phyloP scores from a whole-genome alignment of 768 basidiomycete genomes.

The Lentinula aciculospora region DNA sequence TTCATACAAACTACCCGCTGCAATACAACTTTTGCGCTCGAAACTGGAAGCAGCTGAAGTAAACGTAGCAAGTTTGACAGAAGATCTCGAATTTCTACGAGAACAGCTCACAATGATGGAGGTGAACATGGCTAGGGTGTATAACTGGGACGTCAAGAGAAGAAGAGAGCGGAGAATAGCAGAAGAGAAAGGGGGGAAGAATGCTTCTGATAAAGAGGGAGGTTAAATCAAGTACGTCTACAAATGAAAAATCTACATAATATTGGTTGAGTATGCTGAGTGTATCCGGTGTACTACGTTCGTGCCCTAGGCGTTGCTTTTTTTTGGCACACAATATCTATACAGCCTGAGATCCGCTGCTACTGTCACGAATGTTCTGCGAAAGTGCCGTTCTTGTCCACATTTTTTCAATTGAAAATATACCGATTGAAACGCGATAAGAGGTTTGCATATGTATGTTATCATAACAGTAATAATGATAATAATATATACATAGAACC shows the following conservation, averaged over 20 bases:
- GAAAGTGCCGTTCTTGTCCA: no score
- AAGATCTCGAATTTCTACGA: constrained; percentile 88
- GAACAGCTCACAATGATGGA: constrained; percentile 98
- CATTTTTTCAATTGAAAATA: no score
- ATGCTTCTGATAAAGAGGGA: not conserved
- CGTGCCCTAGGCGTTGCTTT: no score
- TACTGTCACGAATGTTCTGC: no score
- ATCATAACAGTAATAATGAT: no score
- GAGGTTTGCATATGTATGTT: no score
- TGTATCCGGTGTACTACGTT: no score
- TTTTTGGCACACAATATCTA: no score
- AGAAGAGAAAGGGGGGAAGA: not conserved
- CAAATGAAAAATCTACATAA: not conserved
- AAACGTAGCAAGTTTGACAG: constrained; percentile 60
- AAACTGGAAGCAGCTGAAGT: constrained; percentile 73
- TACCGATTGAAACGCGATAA: no score
- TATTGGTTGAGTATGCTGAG: not conserved
- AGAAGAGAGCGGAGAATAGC: constrained; percentile 51
- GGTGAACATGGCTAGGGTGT: constrained; percentile 89
- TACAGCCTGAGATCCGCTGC: no score
- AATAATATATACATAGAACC: no score
- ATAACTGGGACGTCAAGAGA: constrained; percentile 93
- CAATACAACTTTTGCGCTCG: constrained; percentile 63
- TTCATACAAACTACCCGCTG: constrained; percentile 80
- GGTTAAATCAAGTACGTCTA: not conserved